Evolutionary conservation across 768 basidiomycete genomes (phyloP).

Genomic region (Cystoderma amianthinum): DNA sequence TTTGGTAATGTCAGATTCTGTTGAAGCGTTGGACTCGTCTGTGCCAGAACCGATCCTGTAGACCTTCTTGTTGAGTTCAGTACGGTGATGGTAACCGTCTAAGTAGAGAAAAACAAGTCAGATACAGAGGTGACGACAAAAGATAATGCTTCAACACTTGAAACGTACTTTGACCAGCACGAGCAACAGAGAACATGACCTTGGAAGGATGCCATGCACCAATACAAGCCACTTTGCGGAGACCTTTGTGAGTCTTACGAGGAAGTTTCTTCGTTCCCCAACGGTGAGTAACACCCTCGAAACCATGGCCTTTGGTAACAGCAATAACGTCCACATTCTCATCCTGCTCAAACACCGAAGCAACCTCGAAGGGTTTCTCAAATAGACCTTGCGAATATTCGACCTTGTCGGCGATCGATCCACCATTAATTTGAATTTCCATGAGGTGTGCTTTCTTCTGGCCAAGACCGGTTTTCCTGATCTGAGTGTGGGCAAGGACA

Average conservation of each 20-base stretch:
- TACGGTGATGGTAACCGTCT: conserved; percentile 96
- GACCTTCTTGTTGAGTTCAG: conserved; percentile 98
- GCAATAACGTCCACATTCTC: conserved; percentile 96
- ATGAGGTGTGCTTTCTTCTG: conserved; percentile 99
- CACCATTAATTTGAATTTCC: conserved; percentile 99
- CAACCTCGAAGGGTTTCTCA: conserved; percentile 91
- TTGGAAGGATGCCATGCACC: conserved; percentile 98
- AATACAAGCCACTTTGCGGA: conserved; percentile 98
- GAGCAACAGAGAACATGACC: conserved; percentile 99
- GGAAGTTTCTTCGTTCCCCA: conserved; percentile 99
- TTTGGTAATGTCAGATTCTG: conserved; percentile 90
- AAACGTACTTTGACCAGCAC: conserved; percentile 95
- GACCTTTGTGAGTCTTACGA: conserved; percentile 99
- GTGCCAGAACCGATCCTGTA: conserved; percentile 85
- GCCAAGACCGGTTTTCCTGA: conserved; percentile 93
- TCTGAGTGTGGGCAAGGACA: conserved; percentile 98
- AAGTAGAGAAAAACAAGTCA: conserved; percentile 1
- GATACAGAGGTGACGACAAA: not conserved
- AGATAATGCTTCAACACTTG: not conserved
- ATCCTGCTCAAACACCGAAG: conserved; percentile 89
- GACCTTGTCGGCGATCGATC: conserved; percentile 93
- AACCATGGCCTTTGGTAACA: conserved; percentile 99
- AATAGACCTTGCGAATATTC: conserved; percentile 90
- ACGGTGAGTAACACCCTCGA: conserved; percentile 98
- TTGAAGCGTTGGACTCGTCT: conserved; percentile 83